phyloP scores from a whole-genome alignment of 1,139 yeast genomes.

The Komagataea norvegica region DNA sequence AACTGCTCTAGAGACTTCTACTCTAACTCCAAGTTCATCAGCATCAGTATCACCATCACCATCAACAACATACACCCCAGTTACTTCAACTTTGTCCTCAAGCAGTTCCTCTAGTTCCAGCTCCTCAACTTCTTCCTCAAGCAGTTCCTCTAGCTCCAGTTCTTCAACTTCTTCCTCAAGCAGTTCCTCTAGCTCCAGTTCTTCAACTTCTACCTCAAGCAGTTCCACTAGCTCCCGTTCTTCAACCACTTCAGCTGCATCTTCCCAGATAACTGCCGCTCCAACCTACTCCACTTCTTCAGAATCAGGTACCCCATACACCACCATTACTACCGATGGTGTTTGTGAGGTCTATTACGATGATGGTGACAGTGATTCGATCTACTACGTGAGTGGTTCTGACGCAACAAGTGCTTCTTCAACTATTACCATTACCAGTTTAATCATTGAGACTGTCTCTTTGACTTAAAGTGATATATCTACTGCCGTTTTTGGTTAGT shows the following conservation, averaged over 20 bases:
- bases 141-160: constrained; percentile 6
- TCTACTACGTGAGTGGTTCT: constrained; percentile 36
- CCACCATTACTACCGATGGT: constrained; percentile 23
- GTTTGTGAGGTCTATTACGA: constrained; percentile 28
- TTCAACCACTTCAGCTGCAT: constrained; percentile 28
- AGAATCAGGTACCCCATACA: constrained; percentile 15
- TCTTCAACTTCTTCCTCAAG: constrained; percentile 11
- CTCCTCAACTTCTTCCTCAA: constrained; percentile 2
- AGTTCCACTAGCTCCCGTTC: constrained; percentile 13
- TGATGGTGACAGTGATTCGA: constrained; percentile 23
- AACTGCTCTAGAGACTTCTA: no score
- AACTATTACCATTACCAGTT: constrained; percentile 27
- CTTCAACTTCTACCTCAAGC: constrained; percentile 16
- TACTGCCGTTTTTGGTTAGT: not conserved
- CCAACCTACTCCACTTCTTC: constrained; percentile 22
- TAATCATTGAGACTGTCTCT: constrained; percentile 25
- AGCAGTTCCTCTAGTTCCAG: not conserved
- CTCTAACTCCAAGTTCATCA: not conserved
- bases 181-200: constrained; percentile 20
- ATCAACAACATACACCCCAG: not conserved
- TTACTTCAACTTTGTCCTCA: not conserved
- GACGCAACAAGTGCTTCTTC: constrained; percentile 28
- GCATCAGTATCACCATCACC: not conserved
- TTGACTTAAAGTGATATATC: constrained; percentile 11
- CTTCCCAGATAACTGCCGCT: constrained; percentile 21